These are phyloP conservation scores for Lophium mytilinum DNA, from an alignment of 495 filamentous ascomycete genomes.

Conservation along the genomic window DNA sequence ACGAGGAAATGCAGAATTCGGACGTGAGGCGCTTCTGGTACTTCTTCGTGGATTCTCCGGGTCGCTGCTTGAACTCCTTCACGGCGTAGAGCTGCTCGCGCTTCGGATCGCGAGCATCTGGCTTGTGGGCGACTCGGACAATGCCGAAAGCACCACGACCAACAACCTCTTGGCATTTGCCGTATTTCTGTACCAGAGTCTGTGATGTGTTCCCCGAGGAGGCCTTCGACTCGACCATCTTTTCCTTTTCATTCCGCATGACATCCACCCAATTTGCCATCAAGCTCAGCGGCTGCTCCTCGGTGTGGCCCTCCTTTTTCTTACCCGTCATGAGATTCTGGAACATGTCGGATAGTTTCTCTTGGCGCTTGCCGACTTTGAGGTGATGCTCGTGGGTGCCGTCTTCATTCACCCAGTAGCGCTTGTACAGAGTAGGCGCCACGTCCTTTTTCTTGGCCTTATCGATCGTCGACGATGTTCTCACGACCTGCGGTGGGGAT, in stretches of 20 bases:
- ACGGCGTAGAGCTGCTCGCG: slow-evolving; percentile 91
- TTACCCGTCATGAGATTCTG: slow-evolving; percentile 70
- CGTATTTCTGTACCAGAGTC: slow-evolving; percentile 91
- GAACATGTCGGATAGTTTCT: slow-evolving; percentile 90
- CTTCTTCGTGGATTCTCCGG: slow-evolving; percentile 88
- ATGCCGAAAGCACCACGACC: slow-evolving; percentile 97
- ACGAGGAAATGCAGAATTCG: slow-evolving; percentile 98
- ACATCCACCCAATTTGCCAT: slow-evolving; percentile 96
- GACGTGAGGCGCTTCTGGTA: slow-evolving; percentile 98
- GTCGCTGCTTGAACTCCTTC: slow-evolving; percentile 93
- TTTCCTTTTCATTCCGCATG: slow-evolving; percentile 78
- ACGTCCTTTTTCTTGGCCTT: slow-evolving; percentile 28
- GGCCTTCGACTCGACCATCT: slow-evolving; percentile 66
- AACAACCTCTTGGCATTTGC: slow-evolving; percentile 96
- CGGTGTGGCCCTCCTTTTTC: slow-evolving; percentile 60
- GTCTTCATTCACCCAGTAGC: slow-evolving; percentile 53
- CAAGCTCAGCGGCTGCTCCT: slow-evolving; percentile 80
- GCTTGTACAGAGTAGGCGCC: slow-evolving; percentile 33
- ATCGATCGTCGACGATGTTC: background rate
- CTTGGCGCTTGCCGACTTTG: slow-evolving; percentile 79
- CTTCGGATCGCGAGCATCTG: slow-evolving; percentile 68
- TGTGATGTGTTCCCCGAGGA: slow-evolving; percentile 67
- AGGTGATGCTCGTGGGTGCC: slow-evolving; percentile 80
- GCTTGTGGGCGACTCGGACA: slow-evolving; percentile 96
- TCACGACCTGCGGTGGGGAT: slow-evolving; percentile 1